Conservation (phyloP, 2,329 filamentous ascomycete species). For the Teratosphaeria pseudoeucalypti region DNA sequence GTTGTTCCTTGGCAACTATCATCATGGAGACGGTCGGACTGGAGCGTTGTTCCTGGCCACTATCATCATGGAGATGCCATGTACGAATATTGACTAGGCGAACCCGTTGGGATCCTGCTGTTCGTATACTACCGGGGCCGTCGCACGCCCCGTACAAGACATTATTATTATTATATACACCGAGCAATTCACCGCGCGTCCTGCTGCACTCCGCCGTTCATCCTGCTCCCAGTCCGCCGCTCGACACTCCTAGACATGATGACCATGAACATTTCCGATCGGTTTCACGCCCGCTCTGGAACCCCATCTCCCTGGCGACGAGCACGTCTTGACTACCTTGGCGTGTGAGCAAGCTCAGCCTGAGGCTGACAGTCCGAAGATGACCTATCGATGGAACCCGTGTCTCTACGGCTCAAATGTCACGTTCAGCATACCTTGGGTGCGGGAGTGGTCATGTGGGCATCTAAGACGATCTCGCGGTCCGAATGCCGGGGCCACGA, state of each 20-base stretch:
- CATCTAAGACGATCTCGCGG: not conserved
- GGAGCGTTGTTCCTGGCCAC: not conserved
- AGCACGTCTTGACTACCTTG: not conserved
- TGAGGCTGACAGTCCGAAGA: no score
- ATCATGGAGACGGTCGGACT: not conserved
- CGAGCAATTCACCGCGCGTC: not conserved
- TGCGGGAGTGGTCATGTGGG: not conserved
- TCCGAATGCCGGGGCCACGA: not conserved
- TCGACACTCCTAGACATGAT: not conserved
- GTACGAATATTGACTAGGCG: no score
- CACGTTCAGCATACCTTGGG: not conserved
- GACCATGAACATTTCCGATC: not conserved
- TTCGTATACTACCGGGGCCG: not conserved
- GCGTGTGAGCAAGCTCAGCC: no score
- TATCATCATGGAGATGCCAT: not conserved
- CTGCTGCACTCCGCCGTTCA: not conserved
- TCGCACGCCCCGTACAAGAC: not conserved
- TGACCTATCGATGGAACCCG: not conserved
- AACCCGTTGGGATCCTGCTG: no score
- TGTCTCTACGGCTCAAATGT: not conserved
- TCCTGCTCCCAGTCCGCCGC: no score
- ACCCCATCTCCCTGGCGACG: not conserved
- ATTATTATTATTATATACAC: not conserved
- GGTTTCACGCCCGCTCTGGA: not conserved
- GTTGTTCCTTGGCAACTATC: not conserved